Percentiles rank a stretch among this genome's conserved stretches.
phyloP scores from a whole-genome alignment of 2,329 filamentous ascomycete genomes.

The Cladosporium velox region DNA sequence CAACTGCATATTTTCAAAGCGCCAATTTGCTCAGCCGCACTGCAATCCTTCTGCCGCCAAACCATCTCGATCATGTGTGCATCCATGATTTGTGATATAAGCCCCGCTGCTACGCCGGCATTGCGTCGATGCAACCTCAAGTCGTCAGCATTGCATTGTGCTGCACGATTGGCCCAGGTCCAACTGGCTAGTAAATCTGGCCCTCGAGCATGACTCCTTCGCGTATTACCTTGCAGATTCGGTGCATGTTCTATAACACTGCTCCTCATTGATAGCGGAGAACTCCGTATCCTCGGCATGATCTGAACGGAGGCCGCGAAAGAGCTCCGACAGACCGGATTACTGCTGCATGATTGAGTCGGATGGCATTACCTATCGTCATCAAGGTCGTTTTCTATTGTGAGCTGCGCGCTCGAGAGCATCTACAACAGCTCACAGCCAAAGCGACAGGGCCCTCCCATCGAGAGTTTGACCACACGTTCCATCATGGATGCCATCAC shows the following conservation, averaged over 20 bases:
- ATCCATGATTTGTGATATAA: not conserved
- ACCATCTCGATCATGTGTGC: not conserved
- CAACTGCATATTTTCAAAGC: not conserved
- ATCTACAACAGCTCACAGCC: not conserved
- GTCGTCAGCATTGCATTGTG: not conserved
- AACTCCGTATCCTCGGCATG: not conserved
- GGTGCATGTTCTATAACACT: not conserved
- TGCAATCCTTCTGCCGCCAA: not conserved
- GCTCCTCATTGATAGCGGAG: not conserved
- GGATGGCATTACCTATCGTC: not conserved
- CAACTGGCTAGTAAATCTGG: not conserved
- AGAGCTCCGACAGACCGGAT: not conserved
- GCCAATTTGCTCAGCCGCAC: not conserved
- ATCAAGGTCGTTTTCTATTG: not conserved
- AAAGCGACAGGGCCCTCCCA: not conserved
- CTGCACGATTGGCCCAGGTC: not conserved
- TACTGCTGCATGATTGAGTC: not conserved
- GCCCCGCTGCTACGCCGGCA: not conserved
- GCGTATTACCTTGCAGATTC: not conserved
- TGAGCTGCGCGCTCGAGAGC: not conserved
- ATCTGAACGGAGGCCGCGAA: not conserved
- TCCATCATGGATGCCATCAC: not conserved
- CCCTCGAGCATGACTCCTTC: not conserved
- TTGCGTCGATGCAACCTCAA: not conserved
- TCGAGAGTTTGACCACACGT: not conserved